Conservation (phyloP, 2,329 filamentous ascomycete species). For the Penicillium olsonii region DNA sequence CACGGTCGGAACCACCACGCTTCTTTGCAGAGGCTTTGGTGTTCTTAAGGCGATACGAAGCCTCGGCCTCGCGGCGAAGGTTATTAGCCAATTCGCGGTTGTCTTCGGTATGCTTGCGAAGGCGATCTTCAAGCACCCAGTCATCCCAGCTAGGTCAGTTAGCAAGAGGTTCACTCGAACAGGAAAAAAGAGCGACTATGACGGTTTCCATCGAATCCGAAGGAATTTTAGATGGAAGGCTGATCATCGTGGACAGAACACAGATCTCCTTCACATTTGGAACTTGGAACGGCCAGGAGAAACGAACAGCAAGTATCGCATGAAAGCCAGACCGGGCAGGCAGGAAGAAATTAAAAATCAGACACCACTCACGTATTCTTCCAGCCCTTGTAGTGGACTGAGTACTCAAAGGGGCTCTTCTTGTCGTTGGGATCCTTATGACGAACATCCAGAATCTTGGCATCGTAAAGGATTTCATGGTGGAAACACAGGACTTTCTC, state of each 20-base stretch:
- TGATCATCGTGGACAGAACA: too few relatives aligned
- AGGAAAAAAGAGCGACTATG: background rate
- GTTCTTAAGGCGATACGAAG: slow-evolving; percentile 34
- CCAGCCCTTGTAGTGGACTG: slow-evolving; percentile 99
- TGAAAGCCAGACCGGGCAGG: too few relatives aligned
- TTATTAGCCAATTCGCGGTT: slow-evolving; percentile 80
- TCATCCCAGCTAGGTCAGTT: slow-evolving; percentile 76
- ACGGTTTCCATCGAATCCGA: background rate
- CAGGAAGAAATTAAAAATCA: too few relatives aligned
- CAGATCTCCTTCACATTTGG: too few relatives aligned
- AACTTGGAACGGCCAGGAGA: slow-evolving; percentile 1
- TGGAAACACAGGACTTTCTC: slow-evolving; percentile 97
- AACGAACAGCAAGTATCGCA: too few relatives aligned
- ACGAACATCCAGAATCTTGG: slow-evolving; percentile 83
- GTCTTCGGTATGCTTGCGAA: slow-evolving; percentile 92
- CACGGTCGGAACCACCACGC: slow-evolving; percentile 43
- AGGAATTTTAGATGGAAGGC: too few relatives aligned
- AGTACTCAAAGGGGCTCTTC: slow-evolving; percentile 78
- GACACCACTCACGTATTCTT: slow-evolving; percentile 79
- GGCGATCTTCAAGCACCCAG: slow-evolving; percentile 91
- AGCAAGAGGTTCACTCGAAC: too few relatives aligned
- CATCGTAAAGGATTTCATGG: slow-evolving; percentile 95
- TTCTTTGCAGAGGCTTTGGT: slow-evolving; percentile 42
- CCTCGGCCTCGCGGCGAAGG: slow-evolving; percentile 46
- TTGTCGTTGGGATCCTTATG: slow-evolving; percentile 64